Evolutionary conservation across 306 rosid genomes (phyloP), one percentile per base, ranked within the genome.

Genomic region (Quillaja saponaria): DNA sequence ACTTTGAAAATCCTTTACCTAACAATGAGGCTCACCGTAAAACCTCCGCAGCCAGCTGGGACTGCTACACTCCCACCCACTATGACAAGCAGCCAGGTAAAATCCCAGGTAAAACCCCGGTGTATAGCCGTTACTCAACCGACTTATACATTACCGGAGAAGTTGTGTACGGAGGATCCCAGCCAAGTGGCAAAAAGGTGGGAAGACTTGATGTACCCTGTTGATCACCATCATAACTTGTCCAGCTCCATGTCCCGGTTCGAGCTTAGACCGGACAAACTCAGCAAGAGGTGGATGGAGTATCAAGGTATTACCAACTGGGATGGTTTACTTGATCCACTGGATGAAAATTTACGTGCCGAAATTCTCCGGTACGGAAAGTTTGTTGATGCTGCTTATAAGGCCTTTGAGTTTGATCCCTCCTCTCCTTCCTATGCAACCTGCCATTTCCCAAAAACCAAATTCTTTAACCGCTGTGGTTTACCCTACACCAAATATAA

Each of bases 291-390:
- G 53, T 92, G 99, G 99, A 74, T 50, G 82, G 94, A 88, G 40
- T 87, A 84, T 64, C 95, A 86, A 72, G 99, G 99, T 0, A 33
- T 80, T 13, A 46, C 58, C 2, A 80, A 92, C 46, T 92, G 99
- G 99, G 84, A 79, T 10, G 94, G 91, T 35, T 60, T 92, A 11
- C 78, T 92, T 0, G 96, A 92, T 64, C 99, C 99, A 0, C 74
- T 92, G 0, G 96, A 92, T 34, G 80, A 77, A 3, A 78, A 71
- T 34, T 76, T 92, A 2, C 99, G 95, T 1, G 40, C 66, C 0
- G 99, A 92, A 12, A 92, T 92, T 31, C 92, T 92, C 38, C 85
- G 99, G 6, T 92, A 89, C 44, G 98, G 98, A 0, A 59, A 73
- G 15, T 91, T 91, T 63, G 87, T 88, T 0, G 88, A 91, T 1